Base-by-base conservation (phyloP, 129 eudicot species). In the Pittosporum tobira region DNA sequence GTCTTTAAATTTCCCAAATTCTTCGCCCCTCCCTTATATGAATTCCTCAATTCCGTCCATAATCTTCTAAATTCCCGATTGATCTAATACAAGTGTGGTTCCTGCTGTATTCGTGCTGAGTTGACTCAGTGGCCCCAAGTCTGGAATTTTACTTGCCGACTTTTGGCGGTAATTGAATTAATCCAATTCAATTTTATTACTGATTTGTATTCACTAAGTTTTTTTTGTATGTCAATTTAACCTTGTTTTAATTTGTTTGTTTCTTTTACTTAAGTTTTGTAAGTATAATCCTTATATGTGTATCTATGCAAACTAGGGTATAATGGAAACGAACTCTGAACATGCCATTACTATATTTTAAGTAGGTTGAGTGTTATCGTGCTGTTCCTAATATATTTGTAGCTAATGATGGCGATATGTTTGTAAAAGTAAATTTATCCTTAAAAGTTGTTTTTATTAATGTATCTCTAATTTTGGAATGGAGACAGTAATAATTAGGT, bases 111-210 rank as follows among this genome's bases (percentile, higher is more conserved):
- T 1, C 18, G 18, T 26, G 38, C 20, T 51, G 57, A 51, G 57
- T 51, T 25, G 37, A 27, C 34, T 51, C 57, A 25, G 9, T 25
- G 2, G 36, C 27, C 26, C 36, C 9, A 5, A 40, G 0, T 22
- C 13, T 1, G 29, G 55, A 50, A 4, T 51, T 13, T 5, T 6
- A 3, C 26, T 25, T 15, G 19, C 57, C 15, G n/a, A 25, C 1
- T 6, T 54, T 54, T 54, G 23, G 4, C 22, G 60, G 60, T 54
- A 54, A 28, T n/a, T 54, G n/a, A 54, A 27, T 54, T 54, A 9
- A 16, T 28, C 25, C 15, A 28, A 1, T 28, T 54, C 42, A 54
- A 54, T 2, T 20, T 20, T 7, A n/a, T 50, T 21, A 34, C 10
- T 34, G 40, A 8, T 34, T 34, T 34, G 10, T 34, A 6, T 34